Conservation (phyloP, 257 asterid genomes). For the Scutellaria baicalensis region DNA sequence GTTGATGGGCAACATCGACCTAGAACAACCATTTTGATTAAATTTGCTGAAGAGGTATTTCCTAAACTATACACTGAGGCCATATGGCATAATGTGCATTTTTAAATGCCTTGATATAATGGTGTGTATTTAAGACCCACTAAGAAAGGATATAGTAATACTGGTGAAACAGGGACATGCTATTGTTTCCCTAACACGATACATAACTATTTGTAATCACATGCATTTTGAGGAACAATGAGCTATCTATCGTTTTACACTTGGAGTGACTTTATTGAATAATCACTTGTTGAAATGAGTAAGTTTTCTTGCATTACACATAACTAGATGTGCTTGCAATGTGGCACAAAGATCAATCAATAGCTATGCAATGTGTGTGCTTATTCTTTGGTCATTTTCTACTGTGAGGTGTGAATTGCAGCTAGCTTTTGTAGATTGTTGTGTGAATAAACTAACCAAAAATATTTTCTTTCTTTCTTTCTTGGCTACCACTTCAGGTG, state of each 20-base stretch:
- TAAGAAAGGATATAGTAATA: neutral
- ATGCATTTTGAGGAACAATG: neutral
- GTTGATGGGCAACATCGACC: constrained; percentile 94
- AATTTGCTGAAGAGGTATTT: constrained; percentile 90
- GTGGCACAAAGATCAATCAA: neutral
- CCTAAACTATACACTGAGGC: neutral
- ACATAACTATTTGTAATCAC: neutral
- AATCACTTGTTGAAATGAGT: neutral
- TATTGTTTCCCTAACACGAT: neutral
- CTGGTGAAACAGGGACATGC: neutral
- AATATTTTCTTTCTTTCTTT: neutral
- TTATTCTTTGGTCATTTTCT: neutral
- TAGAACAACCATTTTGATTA: constrained; percentile 89
- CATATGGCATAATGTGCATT: neutral
- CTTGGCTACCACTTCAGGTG: constrained; percentile 36
- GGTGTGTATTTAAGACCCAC: neutral
- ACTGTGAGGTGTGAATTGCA: too few relatives aligned
- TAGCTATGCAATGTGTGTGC: neutral
- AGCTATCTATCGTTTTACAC: neutral
- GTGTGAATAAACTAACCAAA: neutral
- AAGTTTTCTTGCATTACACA: too few relatives aligned
- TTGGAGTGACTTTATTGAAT: neutral
- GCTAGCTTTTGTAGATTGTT: neutral
- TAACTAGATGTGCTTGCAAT: neutral
- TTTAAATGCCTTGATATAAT: neutral